Evolutionary conservation across 768 basidiomycete genomes (phyloP), one percentile per base, ranked within the genome.

Genomic region (Phanerochaete sordida): DNA sequence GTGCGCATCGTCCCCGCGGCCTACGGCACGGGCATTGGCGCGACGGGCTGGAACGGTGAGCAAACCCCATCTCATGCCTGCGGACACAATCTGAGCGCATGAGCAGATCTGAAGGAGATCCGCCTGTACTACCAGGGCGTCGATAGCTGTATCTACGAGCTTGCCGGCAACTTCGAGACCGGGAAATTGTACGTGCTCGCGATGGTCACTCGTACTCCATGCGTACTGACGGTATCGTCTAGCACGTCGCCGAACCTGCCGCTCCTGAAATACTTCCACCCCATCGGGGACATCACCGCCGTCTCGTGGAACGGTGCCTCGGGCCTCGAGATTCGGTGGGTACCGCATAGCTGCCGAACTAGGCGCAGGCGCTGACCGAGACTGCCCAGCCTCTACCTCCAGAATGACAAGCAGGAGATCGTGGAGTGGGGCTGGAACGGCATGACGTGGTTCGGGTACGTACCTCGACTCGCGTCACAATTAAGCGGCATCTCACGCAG

Each of bases 71-170:
- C 4, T 15, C 53, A 8, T 12, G 37, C 15, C 24, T 16, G 16
- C 6, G 39, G 19, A 43, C 19, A 28, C 30, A 23, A 23, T 26
- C 43, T 47, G 7, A 46, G 13, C 16, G 4, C 21, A 6, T n/a
- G 6, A 15, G 39, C 39, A 58, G 57, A 58, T 23, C 31, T 46
- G 11, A n/a, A 26, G 31, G 47, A 48, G 24, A 39, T 58, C 19
- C 57, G 57, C 31, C 21, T 58, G 16, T 58, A 48, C 16, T 58
- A 49, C 48, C 57, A 58, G 35, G 57, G 43, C 31, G 33, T 13
- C 13, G n/a, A 48, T 16, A 37, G 50, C 21, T 21, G 15, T 27
- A 27, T 58, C 24, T 23, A 27, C 23, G 57, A 58, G 48, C n/a
- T 39, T 33, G 5, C 5, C 1, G 48, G 57, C 11, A 24, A 47